A percentile compares a stretch with the other conserved stretches of the same genome.
Conservation (phyloP, 768 basidiomycete genomes). For the Leccinum broughii region DNA sequence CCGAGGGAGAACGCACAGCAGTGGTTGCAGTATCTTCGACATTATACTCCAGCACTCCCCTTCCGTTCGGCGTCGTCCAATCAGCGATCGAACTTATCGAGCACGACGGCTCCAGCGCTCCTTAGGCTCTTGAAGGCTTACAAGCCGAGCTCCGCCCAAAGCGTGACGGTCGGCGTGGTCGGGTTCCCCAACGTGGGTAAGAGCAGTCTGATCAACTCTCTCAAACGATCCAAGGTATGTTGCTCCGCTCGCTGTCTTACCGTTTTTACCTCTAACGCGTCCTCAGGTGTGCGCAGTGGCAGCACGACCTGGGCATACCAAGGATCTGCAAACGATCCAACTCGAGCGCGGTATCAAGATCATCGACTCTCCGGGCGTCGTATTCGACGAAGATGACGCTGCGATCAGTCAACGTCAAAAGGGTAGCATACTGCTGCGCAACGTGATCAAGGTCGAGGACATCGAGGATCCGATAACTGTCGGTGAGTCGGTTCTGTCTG, state of each 20-base stretch:
- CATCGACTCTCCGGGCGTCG: constrained; percentile 96
- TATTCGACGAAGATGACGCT: constrained; percentile 72
- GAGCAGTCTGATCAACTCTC: constrained; percentile 89
- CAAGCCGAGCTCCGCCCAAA: constrained; percentile 62
- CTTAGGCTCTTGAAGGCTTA: constrained; percentile 83
- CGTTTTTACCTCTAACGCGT: not conserved
- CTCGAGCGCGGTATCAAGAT: constrained; percentile 91
- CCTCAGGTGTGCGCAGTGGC: constrained; percentile 87
- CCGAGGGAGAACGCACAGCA: constrained; percentile 83
- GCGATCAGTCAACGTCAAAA: constrained; percentile 47
- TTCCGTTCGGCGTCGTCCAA: constrained; percentile 81
- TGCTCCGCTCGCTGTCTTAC: not conserved
- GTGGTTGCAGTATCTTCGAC: constrained; percentile 91
- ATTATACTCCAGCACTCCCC: constrained; percentile 89
- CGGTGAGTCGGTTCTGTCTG: constrained; percentile 51
- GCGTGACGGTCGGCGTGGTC: constrained; percentile 86
- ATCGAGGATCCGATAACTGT: constrained; percentile 88
- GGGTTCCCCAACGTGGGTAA: constrained; percentile 99
- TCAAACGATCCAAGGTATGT: constrained; percentile 76
- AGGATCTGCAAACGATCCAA: constrained; percentile 86
- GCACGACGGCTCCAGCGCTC: constrained; percentile 71
- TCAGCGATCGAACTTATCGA: constrained; percentile 79
- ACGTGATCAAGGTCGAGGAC: constrained; percentile 89
- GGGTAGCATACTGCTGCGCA: constrained; percentile 72
- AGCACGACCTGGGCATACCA: constrained; percentile 92